Base-by-base conservation (phyloP, 2,329 filamentous ascomycete genomes). In the Diplodia mutila region DNA sequence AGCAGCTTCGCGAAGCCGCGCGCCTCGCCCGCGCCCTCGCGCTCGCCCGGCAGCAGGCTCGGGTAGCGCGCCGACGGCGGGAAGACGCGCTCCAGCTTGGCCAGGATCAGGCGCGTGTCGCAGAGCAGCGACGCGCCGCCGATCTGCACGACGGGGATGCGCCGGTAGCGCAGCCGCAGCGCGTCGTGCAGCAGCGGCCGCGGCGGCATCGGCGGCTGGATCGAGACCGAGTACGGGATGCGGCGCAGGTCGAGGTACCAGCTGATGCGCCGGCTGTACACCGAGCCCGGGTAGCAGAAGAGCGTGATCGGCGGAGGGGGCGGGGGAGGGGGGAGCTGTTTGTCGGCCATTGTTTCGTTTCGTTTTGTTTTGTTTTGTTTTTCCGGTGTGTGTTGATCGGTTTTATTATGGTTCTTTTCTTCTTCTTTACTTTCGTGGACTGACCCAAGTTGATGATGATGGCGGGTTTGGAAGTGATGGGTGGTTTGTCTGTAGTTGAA, bases 111-210 rank as follows among this genome's bases (percentile, higher is more conserved):
- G 1, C 88, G 86, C 2, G 88, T 89, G 80, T 93, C 90, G 69
- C 87, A 81, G 79, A 91, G 92, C 49, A 93, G 79, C 73, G 91
- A 86, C 5, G 85, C 82, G 16, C 88, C 89, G 71, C 91, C 87
- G 25, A 86, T 79, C 57, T 92, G 78, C 61, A 92, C 74, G 1
- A 92, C 74, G 1, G 91, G 90, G 67, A 91, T 91, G 67, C 90
- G 89, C 3, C 90, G 86, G 78, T 93, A 90, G 6, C 81, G 80
- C 66, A 92, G 82, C 32, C 87, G 88, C 18, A 93, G 82, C 21
- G 27, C n/a, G 1, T 80, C 79, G 18, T 80, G 77, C 16, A 92
- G 74, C 74, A 91, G 89, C 0, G 89, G 89, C 25, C 90, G 87
- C 4, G 90, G 90, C 74, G 91, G 81, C 32, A 85, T 83, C 1